Base-by-base conservation (phyloP, 2,329 filamentous ascomycete species). In the Fusarium cyanostomum region DNA sequence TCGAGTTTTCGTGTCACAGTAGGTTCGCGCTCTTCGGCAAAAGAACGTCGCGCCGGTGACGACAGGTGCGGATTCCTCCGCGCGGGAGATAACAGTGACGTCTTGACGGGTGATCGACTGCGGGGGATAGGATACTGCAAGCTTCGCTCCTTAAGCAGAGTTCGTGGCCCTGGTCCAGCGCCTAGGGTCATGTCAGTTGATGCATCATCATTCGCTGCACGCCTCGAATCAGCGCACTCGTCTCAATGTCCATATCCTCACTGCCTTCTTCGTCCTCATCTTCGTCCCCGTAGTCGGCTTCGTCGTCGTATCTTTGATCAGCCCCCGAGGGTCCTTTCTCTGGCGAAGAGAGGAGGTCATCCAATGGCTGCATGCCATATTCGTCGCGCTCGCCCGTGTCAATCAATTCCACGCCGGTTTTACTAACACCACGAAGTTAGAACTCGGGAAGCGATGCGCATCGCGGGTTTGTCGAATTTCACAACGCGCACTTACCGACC, bases 321-420 rank as follows among this genome's bases (percentile, higher is more conserved):
- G 34, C 26, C 24, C n/a, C 64, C 38, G 43, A 68, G 58, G 27
- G 69, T 62, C 61, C 63, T 71, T 89, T 91, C 66, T 87, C 85
- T 12, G 94, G 93, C 16, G 94, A 97, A 8, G 94, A 97, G 77
- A 97, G 97, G 66, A 98, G 87, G 67, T 87, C 87, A 31, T 94
- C 91, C 56, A 97, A 85, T 31, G 92, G 90, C 74, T 97, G 92
- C 81, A 99, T 88, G 76, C 94, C 95, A 82, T 97, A 83, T 75
- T 96, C 93, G 78, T 98, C 94, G 78, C 92, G 90, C 59, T 89
- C 82, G 49, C 92, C 92, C 52, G 82, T 87, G 71, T 97, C 92
- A 71, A 88, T 86, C 28, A 98, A 78, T 1, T 88, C 90, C 24
- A 96, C 85, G 39, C 95, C 95, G 1, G 95, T 99, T 84, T 96